Base-by-base conservation (phyloP, 768 basidiomycete species). In the Gymnopilus dilepis region DNA sequence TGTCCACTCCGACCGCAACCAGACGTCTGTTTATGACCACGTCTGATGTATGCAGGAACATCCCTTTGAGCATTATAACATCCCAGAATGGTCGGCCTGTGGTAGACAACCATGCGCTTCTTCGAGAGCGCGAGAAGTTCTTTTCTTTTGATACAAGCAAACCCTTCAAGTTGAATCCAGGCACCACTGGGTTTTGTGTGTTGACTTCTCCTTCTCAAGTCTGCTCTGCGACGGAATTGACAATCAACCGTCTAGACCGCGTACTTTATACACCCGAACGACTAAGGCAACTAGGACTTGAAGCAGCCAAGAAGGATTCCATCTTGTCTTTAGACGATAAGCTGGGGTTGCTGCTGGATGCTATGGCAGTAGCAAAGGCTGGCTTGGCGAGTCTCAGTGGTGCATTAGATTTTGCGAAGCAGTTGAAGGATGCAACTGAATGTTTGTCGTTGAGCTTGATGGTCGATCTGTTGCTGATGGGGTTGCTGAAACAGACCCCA, bases 141-240 rank as follows among this genome's bases (percentile, higher is more conserved):
- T 83, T 95, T 66, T 73, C 83, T 22, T 66, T 98, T 15, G 89
- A 94, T 72, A 91, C 87, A 8, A 85, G 75, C 72, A 86, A 84
- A 69, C 79, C 86, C 4, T 99, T 89, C 83, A 99, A 99, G 77
- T 77, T 99, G 63, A 99, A 99, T 70, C 90, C 90, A 2, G 89
- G 89, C 40, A 95, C 94, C 0, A 84, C 85, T 53, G 95, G 96
- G 60, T 92, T 97, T 66, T 99, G 94, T 94, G 66, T 63, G 94
- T 81, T 17, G 3, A 17, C 13, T 9, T 15, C 4, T 6, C 3
- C 9, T 58, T 62, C n/a, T 53, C 24, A 52, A 47, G 59, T 19
- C 3, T 28, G 43, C 24, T 22, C n/a, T n/a, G n/a, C n/a, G n/a
- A n/a, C n/a, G n/a, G 26, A 8, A 15, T 43, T 47, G 45, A 24